Percentiles rank a stretch among this genome's conserved stretches.
These are phyloP conservation scores for Heteromeles arbutifolia DNA, from an alignment of 306 rosid species.

Conservation along the genomic window DNA sequence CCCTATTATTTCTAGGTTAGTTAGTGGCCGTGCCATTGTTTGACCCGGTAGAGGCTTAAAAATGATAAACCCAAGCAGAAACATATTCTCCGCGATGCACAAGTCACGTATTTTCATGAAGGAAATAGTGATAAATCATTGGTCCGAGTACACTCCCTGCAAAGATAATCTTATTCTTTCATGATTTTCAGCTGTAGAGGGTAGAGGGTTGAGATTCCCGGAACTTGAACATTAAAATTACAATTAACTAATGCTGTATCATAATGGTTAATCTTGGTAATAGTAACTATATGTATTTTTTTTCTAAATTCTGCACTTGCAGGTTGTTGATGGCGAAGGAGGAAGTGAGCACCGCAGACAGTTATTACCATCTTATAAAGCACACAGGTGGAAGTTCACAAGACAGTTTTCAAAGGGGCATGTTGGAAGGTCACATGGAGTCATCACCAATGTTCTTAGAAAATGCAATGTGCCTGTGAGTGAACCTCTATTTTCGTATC, in stretches of 20 bases:
- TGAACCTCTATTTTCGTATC: conserved; percentile 9
- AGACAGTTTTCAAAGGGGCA: conserved; percentile 42
- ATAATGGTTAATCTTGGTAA: background rate
- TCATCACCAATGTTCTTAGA: conserved; percentile 41
- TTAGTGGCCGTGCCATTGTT: background rate
- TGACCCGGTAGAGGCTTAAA: background rate
- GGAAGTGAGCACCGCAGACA: conserved; percentile 69
- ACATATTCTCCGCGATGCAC: background rate
- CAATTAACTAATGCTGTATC: background rate
- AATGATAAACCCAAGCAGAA: background rate
- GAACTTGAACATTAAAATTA: background rate
- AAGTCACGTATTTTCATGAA: background rate
- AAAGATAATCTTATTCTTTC: background rate
- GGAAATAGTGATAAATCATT: background rate
- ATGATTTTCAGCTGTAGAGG: background rate
- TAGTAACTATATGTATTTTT: background rate
- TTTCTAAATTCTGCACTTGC: conserved; percentile 7
- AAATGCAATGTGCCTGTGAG: conserved; percentile 71
- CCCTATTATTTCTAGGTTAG: background rate
- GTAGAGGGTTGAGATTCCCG: background rate
- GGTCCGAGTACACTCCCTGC: background rate
- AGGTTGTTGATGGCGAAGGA: conserved; percentile 82
- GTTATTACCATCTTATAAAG: conserved; percentile 79
- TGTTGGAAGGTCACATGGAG: conserved; percentile 49
- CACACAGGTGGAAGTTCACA: conserved; percentile 53